Evolutionary conservation across 129 eudicot species (phyloP).

Genomic region (Artemisia tridentata): DNA sequence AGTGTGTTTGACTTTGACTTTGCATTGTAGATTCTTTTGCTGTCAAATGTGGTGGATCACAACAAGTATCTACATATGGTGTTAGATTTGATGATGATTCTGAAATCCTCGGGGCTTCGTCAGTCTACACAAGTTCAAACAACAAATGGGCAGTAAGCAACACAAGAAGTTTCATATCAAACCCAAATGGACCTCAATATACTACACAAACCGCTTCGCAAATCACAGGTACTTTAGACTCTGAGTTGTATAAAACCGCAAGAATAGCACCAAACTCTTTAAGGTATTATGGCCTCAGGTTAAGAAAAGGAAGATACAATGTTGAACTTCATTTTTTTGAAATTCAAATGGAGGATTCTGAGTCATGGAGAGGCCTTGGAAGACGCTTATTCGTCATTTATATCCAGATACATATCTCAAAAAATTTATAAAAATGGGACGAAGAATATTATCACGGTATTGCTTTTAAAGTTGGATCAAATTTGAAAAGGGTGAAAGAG

Average conservation of each 20-base stretch:
- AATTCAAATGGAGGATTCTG: too few relatives aligned
- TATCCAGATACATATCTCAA: too few relatives aligned
- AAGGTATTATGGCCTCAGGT: too few relatives aligned
- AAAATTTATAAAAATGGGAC: too few relatives aligned
- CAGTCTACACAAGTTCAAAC: slow-evolving; percentile 44
- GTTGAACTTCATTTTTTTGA: too few relatives aligned
- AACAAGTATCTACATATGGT: slow-evolving; percentile 46
- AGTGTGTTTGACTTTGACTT: slow-evolving; percentile 19
- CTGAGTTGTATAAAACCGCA: slow-evolving; percentile 71
- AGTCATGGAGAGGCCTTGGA: too few relatives aligned
- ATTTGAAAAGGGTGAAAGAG: too few relatives aligned
- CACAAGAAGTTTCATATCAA: slow-evolving; percentile 54
- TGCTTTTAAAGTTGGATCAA: too few relatives aligned
- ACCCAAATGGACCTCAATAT: slow-evolving; percentile 55
- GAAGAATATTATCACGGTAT: too few relatives aligned
- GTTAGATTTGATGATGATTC: slow-evolving; percentile 54
- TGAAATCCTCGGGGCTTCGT: slow-evolving; percentile 60
- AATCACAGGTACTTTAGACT: slow-evolving; percentile 55
- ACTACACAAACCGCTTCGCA: slow-evolving; percentile 51
- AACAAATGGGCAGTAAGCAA: slow-evolving; percentile 65
- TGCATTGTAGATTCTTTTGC: slow-evolving; percentile 52
- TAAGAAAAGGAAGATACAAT: too few relatives aligned
- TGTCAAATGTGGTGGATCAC: slow-evolving; percentile 59
- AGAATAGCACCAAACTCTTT: too few relatives aligned
- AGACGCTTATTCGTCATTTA: too few relatives aligned